A percentile compares a stretch with the other conserved stretches of the same genome.
These are phyloP conservation scores for Rhodotorula sp. DNA, from an alignment of 1,284 basidiomycete genomes.

Conservation along the genomic window DNA sequence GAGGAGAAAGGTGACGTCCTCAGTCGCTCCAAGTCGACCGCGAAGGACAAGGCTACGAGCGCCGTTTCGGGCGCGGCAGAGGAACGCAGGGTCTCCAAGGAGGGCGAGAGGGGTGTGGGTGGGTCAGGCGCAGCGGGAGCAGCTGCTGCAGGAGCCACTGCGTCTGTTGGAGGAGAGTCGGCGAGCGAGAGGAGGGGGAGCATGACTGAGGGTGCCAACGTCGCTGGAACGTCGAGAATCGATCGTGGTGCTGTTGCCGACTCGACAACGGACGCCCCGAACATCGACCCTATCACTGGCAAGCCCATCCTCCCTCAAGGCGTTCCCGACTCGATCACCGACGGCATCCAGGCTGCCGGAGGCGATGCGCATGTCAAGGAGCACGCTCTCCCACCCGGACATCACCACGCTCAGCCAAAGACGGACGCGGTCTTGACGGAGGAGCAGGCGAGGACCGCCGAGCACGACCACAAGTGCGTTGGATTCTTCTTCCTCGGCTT, in stretches of 20 bases:
- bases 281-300: no score
- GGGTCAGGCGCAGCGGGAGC: no score
- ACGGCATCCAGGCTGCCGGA: no score
- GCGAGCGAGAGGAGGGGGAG: no score
- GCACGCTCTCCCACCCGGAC: slow-evolving; percentile 3
- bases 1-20: neutral
- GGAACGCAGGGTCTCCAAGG: no score
- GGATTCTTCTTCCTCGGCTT: no score
- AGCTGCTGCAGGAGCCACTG: no score
- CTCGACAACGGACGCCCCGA: neutral
- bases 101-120: no score
- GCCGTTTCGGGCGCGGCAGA: neutral
- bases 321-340: neutral
- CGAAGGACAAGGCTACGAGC: slow-evolving; percentile 1
- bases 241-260: neutral
- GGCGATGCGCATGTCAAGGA: neutral
- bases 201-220: no score
- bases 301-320: no score
- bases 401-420: slow-evolving; percentile 1
- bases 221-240: no score
- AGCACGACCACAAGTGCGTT: slow-evolving; percentile 25
- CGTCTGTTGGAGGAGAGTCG: no score
- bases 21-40: neutral
- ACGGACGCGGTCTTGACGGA: slow-evolving; percentile 21
- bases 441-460: slow-evolving; percentile 22